Percentiles rank a stretch among this genome's conserved stretches.
Conservation (phyloP, 1,139 yeast genomes). For the Kurtzmaniella quercitrusa region DNA sequence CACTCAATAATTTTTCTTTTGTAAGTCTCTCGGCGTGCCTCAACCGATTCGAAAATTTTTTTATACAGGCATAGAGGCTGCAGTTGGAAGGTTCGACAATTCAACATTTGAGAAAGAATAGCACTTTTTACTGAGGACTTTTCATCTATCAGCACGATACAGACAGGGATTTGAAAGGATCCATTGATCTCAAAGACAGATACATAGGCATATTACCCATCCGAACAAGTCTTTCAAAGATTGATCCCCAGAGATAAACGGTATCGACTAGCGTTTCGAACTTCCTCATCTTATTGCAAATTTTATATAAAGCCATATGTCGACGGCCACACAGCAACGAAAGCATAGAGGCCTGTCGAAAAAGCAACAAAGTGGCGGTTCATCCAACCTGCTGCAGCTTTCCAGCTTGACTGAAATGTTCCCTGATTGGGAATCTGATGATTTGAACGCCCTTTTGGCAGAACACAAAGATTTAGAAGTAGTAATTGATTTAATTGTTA, state of each 20-base stretch:
- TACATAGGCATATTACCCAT: neutral
- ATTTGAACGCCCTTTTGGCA: slow-evolving; percentile 66
- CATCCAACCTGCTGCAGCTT: slow-evolving; percentile 20
- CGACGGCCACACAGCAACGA: slow-evolving; percentile 11
- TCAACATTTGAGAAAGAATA: neutral
- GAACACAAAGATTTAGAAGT: slow-evolving; percentile 74
- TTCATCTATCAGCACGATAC: neutral
- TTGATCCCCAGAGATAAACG: neutral
- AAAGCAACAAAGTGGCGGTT: neutral
- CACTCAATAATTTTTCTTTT: slow-evolving; percentile 1
- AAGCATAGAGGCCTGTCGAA: slow-evolving; percentile 4
- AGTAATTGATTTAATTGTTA: slow-evolving; percentile 83
- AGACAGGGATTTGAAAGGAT: neutral
- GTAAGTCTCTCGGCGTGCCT: slow-evolving; percentile 2
- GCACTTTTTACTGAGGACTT: neutral
- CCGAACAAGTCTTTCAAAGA: neutral
- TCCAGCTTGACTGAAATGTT: slow-evolving; percentile 75
- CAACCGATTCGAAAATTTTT: slow-evolving; percentile 7
- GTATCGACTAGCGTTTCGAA: neutral
- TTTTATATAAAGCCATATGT: slow-evolving; percentile 2
- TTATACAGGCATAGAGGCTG: slow-evolving; percentile 1
- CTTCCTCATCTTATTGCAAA: neutral
- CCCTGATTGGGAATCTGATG: slow-evolving; percentile 93
- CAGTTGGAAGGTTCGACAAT: neutral
- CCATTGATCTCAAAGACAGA: neutral